Percentiles rank a stretch among this genome's conserved stretches.
Conservation (phyloP, 176 grass and related monocot genomes). For the Juncus effusus region DNA sequence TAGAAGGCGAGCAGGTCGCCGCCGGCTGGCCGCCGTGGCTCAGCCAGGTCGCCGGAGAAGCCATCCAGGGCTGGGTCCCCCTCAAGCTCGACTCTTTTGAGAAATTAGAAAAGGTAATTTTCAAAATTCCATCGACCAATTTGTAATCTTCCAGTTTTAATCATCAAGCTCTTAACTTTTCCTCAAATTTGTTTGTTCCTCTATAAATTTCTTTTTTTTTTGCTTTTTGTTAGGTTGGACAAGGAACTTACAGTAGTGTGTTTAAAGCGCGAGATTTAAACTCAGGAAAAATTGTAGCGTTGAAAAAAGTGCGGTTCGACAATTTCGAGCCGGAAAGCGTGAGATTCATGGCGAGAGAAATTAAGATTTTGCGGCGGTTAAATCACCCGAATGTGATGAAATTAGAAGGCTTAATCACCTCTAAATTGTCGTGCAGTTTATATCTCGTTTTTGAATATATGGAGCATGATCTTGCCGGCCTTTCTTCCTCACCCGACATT, state of each 20-base stretch:
- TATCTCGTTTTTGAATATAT: slow-evolving; percentile 99
- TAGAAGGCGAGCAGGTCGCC: slow-evolving; percentile 92
- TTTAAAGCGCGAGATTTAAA: slow-evolving; percentile 77
- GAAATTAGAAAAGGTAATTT: slow-evolving; percentile 89
- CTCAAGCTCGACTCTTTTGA: slow-evolving; percentile 77
- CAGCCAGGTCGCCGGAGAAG: slow-evolving; percentile 73
- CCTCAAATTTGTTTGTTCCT: not conserved
- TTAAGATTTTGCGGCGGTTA: slow-evolving; percentile 81
- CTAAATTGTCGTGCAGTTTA: slow-evolving; percentile 72
- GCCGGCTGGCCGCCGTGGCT: slow-evolving; percentile 99
- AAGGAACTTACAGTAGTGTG: slow-evolving; percentile 97
- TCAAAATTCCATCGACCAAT: not conserved
- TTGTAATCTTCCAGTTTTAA: no score
- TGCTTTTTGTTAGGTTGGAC: slow-evolving; percentile 60
- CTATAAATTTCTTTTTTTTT: not conserved
- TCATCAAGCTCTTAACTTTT: no score
- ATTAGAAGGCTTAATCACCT: slow-evolving; percentile 91
- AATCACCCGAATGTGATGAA: slow-evolving; percentile 97
- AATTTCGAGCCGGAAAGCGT: slow-evolving; percentile 96
- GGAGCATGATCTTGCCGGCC: slow-evolving; percentile 94
- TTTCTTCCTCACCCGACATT: slow-evolving; percentile 80
- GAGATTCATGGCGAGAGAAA: slow-evolving; percentile 95
- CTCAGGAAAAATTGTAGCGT: slow-evolving; percentile 81
- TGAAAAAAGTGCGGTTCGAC: slow-evolving; percentile 97
- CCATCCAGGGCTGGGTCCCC: slow-evolving; percentile 94